Percentiles rank a stretch among this genome's conserved stretches.
phyloP scores from a whole-genome alignment of 495 filamentous ascomycete genomes.

The Aspergillus indologenus region DNA sequence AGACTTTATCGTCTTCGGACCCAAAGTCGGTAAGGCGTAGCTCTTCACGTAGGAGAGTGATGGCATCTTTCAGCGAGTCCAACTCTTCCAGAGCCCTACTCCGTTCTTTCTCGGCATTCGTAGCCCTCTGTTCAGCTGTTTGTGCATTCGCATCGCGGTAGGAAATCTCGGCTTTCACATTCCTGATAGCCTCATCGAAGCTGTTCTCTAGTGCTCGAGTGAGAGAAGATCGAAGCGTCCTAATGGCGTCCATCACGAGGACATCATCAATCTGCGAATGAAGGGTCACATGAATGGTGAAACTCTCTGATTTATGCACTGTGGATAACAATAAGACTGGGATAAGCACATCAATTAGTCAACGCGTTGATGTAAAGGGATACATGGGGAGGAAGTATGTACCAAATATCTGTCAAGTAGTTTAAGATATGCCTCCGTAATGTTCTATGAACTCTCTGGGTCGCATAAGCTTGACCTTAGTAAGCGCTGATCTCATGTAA shows the following conservation, averaged over 20 bases:
- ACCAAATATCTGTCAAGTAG: no score
- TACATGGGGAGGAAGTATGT: no score
- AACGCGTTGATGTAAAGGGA: no score
- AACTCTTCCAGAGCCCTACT: slow-evolving; percentile 20
- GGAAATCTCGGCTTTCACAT: slow-evolving; percentile 27
- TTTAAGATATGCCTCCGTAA: no score
- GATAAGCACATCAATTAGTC: no score
- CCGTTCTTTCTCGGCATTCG: slow-evolving; percentile 23
- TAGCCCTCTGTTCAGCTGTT: slow-evolving; percentile 23
- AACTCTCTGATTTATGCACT: no score
- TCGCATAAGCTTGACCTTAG: not conserved
- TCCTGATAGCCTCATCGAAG: slow-evolving; percentile 32
- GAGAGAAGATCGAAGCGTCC: slow-evolving; percentile 34
- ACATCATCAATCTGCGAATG: not conserved
- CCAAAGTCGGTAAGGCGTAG: slow-evolving; percentile 19
- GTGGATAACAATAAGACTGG: no score
- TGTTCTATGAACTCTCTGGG: no score
- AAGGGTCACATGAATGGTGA: not conserved
- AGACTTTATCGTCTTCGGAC: slow-evolving; percentile 12
- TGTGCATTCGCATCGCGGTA: slow-evolving; percentile 20
- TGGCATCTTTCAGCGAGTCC: slow-evolving; percentile 26
- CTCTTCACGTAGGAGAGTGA: slow-evolving; percentile 24
- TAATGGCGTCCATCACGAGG: slow-evolving; percentile 36
- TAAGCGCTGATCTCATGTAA: not conserved
- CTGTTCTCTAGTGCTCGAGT: slow-evolving; percentile 28